phyloP scores from a whole-genome alignment of 805 yeast species.

The Metschnikowia cerradonensis region DNA sequence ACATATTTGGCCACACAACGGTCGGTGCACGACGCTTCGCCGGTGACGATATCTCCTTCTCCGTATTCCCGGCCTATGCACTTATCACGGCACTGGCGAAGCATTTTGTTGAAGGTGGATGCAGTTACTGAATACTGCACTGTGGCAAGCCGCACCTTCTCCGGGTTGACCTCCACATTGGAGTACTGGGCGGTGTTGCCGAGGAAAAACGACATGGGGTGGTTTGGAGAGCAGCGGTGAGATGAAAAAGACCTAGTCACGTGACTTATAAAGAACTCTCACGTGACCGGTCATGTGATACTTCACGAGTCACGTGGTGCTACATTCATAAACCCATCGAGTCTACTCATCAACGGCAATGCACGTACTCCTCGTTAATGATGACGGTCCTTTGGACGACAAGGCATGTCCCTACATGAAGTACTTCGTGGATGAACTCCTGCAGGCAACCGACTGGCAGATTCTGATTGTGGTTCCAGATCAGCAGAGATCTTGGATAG shows the following conservation, averaged over 20 bases:
- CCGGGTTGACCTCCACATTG: conserved; percentile 51
- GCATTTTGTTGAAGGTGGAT: conserved; percentile 40
- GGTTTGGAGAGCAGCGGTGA: background rate
- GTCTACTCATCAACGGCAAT: conserved; percentile 21
- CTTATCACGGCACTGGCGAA: conserved; percentile 62
- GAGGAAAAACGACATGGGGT: conserved; percentile 60
- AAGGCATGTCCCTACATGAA: conserved; percentile 80
- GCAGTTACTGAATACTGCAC: conserved; percentile 65
- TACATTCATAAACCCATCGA: background rate
- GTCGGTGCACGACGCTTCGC: conserved; percentile 78
- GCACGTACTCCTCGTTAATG: conserved; percentile 73
- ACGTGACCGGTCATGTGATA: background rate
- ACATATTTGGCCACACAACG: conserved; percentile 84
- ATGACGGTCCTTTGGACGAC: conserved; percentile 91
- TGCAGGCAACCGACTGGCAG: conserved; percentile 71
- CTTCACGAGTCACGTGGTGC: background rate
- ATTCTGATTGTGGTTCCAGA: conserved; percentile 80
- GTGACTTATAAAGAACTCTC: background rate
- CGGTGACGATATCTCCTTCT: conserved; percentile 80
- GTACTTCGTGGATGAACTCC: conserved; percentile 69
- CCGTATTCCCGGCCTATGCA: conserved; percentile 86
- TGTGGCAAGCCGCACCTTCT: conserved; percentile 58
- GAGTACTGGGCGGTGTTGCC: conserved; percentile 42
- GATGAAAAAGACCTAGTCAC: background rate
- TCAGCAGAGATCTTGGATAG: conserved; percentile 91